phyloP scores from a whole-genome alignment of 495 filamentous ascomycete species.

The Neurospora sp. region DNA sequence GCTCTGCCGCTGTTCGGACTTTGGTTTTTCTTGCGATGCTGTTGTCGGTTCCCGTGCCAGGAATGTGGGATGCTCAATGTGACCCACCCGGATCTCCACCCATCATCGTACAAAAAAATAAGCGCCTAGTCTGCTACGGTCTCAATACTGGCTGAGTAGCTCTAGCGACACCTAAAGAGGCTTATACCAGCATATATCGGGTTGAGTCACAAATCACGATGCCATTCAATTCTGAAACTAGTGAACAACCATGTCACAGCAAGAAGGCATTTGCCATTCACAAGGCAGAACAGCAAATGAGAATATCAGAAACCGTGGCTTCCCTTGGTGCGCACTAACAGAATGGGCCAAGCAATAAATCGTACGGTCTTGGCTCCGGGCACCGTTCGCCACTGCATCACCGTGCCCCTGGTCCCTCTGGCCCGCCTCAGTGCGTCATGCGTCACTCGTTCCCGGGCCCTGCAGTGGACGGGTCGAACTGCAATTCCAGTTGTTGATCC shows the following conservation, averaged over 20 bases:
- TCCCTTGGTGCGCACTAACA: background rate
- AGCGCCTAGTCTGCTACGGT: background rate
- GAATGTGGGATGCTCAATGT: background rate
- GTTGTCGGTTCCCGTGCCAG: background rate
- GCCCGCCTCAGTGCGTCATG: background rate
- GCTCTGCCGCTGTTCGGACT: background rate
- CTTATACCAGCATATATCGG: background rate
- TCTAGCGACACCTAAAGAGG: background rate
- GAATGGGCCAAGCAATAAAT: background rate
- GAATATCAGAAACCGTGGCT: background rate
- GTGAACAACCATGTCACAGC: background rate
- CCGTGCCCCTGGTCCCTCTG: background rate
- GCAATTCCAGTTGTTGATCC: background rate
- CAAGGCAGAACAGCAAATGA: background rate
- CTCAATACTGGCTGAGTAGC: background rate
- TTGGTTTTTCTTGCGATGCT: background rate
- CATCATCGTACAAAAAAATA: background rate
- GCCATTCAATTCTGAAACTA: background rate
- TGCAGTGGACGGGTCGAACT: background rate
- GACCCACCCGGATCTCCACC: background rate
- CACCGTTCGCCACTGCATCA: background rate
- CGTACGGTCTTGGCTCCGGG: background rate
- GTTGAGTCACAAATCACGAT: background rate
- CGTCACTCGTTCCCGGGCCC: background rate
- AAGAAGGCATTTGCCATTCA: background rate